phyloP scores from a whole-genome alignment of 2,329 filamentous ascomycete genomes.

The Trichoderma harzianum region DNA sequence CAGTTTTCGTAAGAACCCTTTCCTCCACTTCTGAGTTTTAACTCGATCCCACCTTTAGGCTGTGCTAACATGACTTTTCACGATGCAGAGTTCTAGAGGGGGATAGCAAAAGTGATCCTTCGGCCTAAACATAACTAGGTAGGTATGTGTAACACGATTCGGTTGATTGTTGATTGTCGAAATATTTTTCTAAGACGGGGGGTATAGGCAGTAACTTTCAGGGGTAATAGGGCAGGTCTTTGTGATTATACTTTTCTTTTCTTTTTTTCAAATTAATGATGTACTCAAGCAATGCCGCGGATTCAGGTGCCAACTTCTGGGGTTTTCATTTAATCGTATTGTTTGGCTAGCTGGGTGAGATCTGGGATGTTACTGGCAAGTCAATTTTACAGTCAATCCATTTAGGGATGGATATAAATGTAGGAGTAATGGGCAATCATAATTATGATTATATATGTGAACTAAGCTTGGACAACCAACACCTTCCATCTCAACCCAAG shows the following conservation, averaged over 20 bases:
- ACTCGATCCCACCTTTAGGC: neutral
- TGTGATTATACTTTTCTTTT: neutral
- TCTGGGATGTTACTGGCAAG: neutral
- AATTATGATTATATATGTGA: neutral
- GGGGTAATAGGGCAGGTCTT: neutral
- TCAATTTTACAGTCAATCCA: neutral
- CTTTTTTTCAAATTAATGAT: neutral
- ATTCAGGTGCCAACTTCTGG: neutral
- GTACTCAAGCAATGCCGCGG: neutral
- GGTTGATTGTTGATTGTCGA: neutral
- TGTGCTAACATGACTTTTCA: neutral
- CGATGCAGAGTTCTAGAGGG: constrained; percentile 48
- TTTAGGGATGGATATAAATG: neutral
- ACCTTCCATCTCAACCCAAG: no score
- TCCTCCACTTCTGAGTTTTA: neutral
- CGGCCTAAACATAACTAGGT: constrained; percentile 38
- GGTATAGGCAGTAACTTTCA: neutral
- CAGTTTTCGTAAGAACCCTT: constrained; percentile 75
- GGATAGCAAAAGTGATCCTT: constrained; percentile 53
- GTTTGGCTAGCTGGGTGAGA: neutral
- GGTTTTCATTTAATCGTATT: neutral
- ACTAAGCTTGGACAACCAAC: neutral
- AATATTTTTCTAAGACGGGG: neutral
- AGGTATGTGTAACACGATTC: neutral
- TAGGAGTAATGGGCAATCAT: neutral